Percentiles rank a stretch among this genome's conserved stretches.
phyloP scores from a whole-genome alignment of 352 stramenopile species.

The Globisporangium lucens region DNA sequence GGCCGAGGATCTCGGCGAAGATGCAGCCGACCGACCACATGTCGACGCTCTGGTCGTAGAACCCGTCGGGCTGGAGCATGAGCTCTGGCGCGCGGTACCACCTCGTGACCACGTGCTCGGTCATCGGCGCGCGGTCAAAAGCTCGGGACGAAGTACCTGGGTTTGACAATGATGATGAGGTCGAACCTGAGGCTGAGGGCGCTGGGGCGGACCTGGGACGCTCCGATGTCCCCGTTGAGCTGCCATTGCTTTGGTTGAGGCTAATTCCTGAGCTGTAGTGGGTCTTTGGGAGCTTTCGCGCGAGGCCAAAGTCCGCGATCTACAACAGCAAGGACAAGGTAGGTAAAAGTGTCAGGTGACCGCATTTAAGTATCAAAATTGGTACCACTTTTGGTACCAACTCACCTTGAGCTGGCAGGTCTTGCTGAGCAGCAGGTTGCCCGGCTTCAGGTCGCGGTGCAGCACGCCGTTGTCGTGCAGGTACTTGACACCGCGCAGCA shows the following conservation, averaged over 20 bases:
- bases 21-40: constrained; percentile 91
- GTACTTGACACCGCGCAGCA: constrained; percentile 84
- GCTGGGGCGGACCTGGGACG: constrained; percentile 51
- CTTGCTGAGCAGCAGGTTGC: constrained; percentile 78
- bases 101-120: constrained; percentile 84
- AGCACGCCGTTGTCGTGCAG: constrained; percentile 75
- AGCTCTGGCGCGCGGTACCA: constrained; percentile 91
- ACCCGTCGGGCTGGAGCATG: constrained; percentile 87
- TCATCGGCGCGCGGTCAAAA: constrained; percentile 52
- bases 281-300: constrained; percentile 44
- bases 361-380: not conserved
- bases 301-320: constrained; percentile 78
- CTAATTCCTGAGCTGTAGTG: not conserved
- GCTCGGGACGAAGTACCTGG: not conserved
- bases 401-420: constrained; percentile 65
- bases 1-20: constrained; percentile 73
- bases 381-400: not conserved
- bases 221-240: constrained; percentile 13
- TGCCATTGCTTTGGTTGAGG: not conserved
- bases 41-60: constrained; percentile 87
- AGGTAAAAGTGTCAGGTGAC: not conserved
- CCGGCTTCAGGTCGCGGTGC: constrained; percentile 81
- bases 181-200: constrained; percentile 7
- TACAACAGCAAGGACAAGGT: not conserved
- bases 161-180: not conserved